Evolutionary conservation across 352 stramenopile genomes (phyloP), one percentile per base, ranked within the genome.

Genomic region (Globisporangium cystogenes): DNA sequence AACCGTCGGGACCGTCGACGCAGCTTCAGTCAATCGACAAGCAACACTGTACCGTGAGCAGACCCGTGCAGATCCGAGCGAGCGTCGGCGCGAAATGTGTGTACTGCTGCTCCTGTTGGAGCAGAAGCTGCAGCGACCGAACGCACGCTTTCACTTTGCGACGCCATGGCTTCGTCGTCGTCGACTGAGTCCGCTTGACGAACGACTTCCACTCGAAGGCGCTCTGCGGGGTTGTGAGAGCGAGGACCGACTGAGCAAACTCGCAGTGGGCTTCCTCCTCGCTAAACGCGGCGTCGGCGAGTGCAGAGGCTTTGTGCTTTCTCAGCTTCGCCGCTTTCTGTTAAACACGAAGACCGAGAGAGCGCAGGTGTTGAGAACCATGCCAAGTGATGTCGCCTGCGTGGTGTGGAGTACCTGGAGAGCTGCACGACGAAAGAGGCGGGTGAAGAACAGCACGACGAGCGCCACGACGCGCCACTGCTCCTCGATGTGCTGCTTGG

Each of bases 371-470:
- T 21, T n/a, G n/a, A n/a, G n/a, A n/a, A n/a, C n/a, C n/a, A n/a
- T n/a, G n/a, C n/a, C n/a, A n/a, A n/a, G n/a, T n/a, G n/a, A n/a
- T n/a, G n/a, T n/a, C n/a, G n/a, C n/a, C n/a, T n/a, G n/a, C n/a
- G n/a, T n/a, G n/a, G 16, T 33, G 7, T 39, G 10, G 21, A 15
- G 40, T 27, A 65, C 59, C 59, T 61, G 48, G 10, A 77, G 56
- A 12, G 65, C 53, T 7, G 62, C 55, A 18, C 59, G 57, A 26
- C 68, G 62, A 48, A 77, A 77, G 4, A 77, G 21, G 2, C 65
- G 55, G 15, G 62, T 57, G 35, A 77, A 77, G 36, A 72, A 77
- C 12, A 77, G 26, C 20, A 70, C 62, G 11, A 70, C 64, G n/a
- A 70, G 41, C 21, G 27, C 36, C n/a, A 54, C 65, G 33, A 72